Evolutionary conservation across 768 basidiomycete species (phyloP).

Genomic region (Trametes gibbosa): DNA sequence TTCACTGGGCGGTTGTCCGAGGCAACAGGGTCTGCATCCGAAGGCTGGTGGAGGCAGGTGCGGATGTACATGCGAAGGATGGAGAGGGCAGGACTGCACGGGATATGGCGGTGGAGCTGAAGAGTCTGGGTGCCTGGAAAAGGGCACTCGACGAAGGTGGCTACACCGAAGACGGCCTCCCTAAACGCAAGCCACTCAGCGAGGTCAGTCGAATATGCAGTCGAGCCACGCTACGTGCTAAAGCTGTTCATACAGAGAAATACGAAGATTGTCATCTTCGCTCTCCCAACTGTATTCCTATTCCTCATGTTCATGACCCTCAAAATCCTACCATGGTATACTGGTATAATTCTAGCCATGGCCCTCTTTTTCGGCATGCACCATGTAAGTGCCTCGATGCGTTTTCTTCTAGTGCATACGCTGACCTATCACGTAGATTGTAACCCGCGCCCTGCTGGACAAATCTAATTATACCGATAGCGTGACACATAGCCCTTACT

Average conservation of each 20-base stretch:
- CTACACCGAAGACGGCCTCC: conserved; percentile 70
- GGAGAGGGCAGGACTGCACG: conserved; percentile 81
- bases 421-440: conserved; percentile 47
- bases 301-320: conserved; percentile 84
- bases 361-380: conserved; percentile 94
- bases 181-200: conserved; percentile 63
- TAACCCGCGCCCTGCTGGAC: conserved; percentile 83
- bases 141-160: conserved; percentile 87
- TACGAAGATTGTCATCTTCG: conserved; percentile 76
- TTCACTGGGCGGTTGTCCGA: conserved; percentile 97
- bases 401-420: conserved; percentile 13
- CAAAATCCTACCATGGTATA: conserved; percentile 86
- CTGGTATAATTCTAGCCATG: conserved; percentile 75
- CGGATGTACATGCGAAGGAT: conserved; percentile 78
- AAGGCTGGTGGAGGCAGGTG: conserved; percentile 81
- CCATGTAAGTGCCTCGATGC: conserved; percentile 54
- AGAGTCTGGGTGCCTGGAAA: conserved; percentile 87
- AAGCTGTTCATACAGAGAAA: conserved; percentile 52
- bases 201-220: conserved; percentile 48
- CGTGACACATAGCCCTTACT: conserved; percentile 87
- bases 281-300: conserved; percentile 75
- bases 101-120: conserved; percentile 94
- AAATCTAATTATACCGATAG: conserved; percentile 78
- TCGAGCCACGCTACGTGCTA: neutral
- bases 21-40: conserved; percentile 89